Evolutionary conservation across 257 asterid genomes (phyloP), one percentile per base, ranked within the genome.

Genomic region (Penstemon davidsonii): DNA sequence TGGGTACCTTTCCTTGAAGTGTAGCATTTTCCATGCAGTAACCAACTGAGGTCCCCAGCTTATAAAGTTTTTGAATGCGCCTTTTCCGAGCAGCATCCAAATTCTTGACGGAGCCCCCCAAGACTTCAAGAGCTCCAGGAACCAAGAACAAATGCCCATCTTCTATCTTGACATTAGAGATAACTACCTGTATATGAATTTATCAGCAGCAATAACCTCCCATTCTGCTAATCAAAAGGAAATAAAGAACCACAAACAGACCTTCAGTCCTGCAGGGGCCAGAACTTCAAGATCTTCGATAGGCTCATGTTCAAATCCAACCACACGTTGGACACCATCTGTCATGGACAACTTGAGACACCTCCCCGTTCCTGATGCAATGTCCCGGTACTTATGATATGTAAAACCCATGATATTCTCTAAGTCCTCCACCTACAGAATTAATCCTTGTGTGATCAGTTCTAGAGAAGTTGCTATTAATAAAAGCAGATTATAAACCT

Each of bases 341-440:
- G 96, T 94, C 93, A 94, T 87, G 43, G 96, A 91, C 70, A 94
- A 75, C 80, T 94, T 94, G 70, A 94, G 93, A 67, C 99, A 94
- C 78, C 97, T 88, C 80, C 85, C 86, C 75, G 57, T 66, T 81
- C 99, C 99, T 33, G 96, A 73, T 36, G 87, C 80, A 59, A 84
- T 82, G 62, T 82, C 81, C 73, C 91, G 89, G 79, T 87, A 94
- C 85, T 97, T 87, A 66, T 79, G 82, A 57, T 91, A 86, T 41
- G 88, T 84, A 63, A 88, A 88, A 76, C 83, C 78, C 75, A 93
- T 84, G 72, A 94, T 87, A 74, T 91, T 91, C 79, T 88, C 90
- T 58, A 88, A 80, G 79, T 94, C 99, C 75, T 94, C 99, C 76
- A 94, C 99, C 98, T 90, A 52, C 62, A 57, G 40, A 75, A 77